Conservation (phyloP, 768 basidiomycete genomes). For the Tricholoma bakamatsutake region DNA sequence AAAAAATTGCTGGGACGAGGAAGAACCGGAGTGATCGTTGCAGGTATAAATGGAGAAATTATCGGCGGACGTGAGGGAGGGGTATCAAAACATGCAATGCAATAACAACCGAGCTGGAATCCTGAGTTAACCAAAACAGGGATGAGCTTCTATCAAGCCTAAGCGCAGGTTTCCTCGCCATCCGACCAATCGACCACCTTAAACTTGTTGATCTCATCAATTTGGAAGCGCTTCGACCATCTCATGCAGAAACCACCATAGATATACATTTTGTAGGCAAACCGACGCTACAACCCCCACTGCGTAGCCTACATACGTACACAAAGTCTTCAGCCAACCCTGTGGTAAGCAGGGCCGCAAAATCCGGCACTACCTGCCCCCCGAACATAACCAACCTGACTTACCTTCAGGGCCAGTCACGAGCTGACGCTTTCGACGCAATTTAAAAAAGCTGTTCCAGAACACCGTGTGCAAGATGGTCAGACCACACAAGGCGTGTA, state of each 20-base stretch:
- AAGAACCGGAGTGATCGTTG: background rate
- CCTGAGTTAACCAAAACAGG: background rate
- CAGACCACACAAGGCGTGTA: background rate
- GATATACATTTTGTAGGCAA: no score
- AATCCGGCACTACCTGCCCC: background rate
- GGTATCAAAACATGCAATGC: background rate
- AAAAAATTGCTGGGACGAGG: background rate
- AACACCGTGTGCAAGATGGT: background rate
- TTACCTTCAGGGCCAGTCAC: background rate
- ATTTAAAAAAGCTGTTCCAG: background rate
- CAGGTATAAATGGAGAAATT: conserved; percentile 6
- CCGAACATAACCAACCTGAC: background rate
- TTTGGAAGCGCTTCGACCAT: no score
- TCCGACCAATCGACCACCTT: no score
- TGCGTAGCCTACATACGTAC: no score
- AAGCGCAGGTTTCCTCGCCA: no score
- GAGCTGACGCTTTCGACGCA: background rate
- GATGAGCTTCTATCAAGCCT: background rate
- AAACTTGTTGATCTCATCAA: no score
- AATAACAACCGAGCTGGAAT: background rate
- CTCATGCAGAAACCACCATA: no score
- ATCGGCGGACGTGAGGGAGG: background rate
- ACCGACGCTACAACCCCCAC: no score
- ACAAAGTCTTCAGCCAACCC: no score
- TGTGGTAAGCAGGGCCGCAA: no score